phyloP scores from a whole-genome alignment of 148 eudicot species.

The Spergularia marina region DNA sequence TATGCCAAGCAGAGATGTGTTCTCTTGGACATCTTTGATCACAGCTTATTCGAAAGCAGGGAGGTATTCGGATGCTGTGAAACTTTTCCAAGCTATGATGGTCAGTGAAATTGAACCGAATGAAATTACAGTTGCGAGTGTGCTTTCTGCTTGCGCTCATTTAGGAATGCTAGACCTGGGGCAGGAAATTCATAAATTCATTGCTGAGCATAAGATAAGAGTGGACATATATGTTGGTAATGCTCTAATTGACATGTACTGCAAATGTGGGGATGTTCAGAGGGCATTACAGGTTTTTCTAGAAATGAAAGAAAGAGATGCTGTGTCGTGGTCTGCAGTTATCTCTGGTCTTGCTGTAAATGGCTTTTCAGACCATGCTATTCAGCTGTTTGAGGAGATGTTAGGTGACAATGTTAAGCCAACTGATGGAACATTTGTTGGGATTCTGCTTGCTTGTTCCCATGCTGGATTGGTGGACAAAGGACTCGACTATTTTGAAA shows the following conservation, averaged over 20 bases:
- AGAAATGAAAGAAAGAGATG: constrained; percentile 53
- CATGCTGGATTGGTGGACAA: constrained; percentile 39
- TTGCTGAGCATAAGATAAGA: constrained; percentile 24
- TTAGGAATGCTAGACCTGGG: constrained; percentile 29
- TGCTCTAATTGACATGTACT: constrained; percentile 61
- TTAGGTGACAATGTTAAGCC: constrained; percentile 21
- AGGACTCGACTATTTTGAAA: constrained; percentile 31
- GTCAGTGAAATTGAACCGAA: constrained; percentile 24
- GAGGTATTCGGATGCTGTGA: constrained; percentile 33
- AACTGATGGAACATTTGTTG: constrained; percentile 25
- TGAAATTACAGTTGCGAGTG: constrained; percentile 34
- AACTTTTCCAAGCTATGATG: constrained; percentile 29
- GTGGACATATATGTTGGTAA: constrained; percentile 35
- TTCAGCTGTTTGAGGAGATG: constrained; percentile 31
- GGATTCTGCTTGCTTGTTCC: constrained; percentile 36
- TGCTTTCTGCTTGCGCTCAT: constrained; percentile 45
- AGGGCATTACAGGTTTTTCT: constrained; percentile 54
- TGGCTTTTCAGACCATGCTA: constrained; percentile 26
- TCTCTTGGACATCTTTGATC: constrained; percentile 77
- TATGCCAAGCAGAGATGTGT: constrained; percentile 45
- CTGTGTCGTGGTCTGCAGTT: constrained; percentile 65
- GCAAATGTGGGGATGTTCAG: constrained; percentile 61
- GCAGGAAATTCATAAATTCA: constrained; percentile 31
- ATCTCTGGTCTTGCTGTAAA: constrained; percentile 65
- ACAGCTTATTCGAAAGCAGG: constrained; percentile 51